Conservation (phyloP, 1,284 basidiomycete species). For the Tremellales sp. region DNA sequence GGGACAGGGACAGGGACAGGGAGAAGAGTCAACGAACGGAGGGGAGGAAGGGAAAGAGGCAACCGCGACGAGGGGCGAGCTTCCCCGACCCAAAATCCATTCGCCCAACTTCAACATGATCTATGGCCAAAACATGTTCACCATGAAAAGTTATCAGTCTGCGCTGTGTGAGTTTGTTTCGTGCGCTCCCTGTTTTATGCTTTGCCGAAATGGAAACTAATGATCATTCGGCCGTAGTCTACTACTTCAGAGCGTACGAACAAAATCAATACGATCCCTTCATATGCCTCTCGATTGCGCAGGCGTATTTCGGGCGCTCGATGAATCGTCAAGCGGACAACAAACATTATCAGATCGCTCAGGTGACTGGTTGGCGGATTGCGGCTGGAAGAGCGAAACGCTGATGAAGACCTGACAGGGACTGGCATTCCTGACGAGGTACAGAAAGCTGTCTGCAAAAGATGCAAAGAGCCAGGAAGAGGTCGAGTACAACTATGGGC, state of each 20-base stretch:
- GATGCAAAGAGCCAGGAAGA: constrained; percentile 56
- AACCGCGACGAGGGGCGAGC: constrained; percentile 12
- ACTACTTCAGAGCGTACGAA: constrained; percentile 82
- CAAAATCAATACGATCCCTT: constrained; percentile 77
- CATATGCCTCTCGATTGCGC: constrained; percentile 73
- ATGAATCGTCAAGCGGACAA: constrained; percentile 95
- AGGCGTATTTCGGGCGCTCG: constrained; percentile 80
- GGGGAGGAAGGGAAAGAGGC: constrained; percentile 2
- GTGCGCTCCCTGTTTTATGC: background rate
- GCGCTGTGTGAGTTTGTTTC: constrained; percentile 68
- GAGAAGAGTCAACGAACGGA: constrained; percentile 35
- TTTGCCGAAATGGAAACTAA: background rate
- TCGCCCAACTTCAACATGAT: constrained; percentile 71
- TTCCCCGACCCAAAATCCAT: constrained; percentile 58
- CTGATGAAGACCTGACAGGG: constrained; percentile 53
- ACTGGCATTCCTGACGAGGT: constrained; percentile 73
- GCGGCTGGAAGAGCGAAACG: background rate
- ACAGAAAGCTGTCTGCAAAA: constrained; percentile 57
- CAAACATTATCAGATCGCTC: constrained; percentile 71
- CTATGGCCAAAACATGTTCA: constrained; percentile 84
- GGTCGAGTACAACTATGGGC: constrained; percentile 87
- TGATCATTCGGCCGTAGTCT: constrained; percentile 56
- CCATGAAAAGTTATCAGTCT: constrained; percentile 81
- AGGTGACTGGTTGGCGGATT: constrained; percentile 51
- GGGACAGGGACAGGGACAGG: constrained; percentile 12